Evolutionary conservation across 306 rosid genomes (phyloP), one percentile per base, ranked within the genome.

Genomic region (Mimosa pudica): DNA sequence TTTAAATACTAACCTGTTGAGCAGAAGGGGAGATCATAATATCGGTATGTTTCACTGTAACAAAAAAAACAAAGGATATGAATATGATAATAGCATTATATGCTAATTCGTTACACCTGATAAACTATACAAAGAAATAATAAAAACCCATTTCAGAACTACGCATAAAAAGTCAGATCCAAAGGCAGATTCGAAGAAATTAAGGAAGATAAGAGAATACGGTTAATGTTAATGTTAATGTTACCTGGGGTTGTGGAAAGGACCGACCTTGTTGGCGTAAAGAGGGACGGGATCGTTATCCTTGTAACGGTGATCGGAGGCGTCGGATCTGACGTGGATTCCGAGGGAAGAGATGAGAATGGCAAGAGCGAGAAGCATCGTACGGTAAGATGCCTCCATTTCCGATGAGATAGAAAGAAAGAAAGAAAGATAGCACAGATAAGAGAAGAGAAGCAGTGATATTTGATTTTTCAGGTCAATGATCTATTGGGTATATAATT

Each of bases 31-130:
- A 90, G 92, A 89, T 90, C 97, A 73, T 86, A 88, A 76, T 86
- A 90, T 10, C 97, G 95, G 84, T 92, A 90, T 7, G 97, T 92
- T 83, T 92, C 97, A 73, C 97, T 92, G 95, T n/a, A 89, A 79
- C 66, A 77, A 76, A 78, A 38, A 11, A 10, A 76, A 68, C 16
- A 7, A 41, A 11, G 13, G 10, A 10, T 0, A 10, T 9, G 57
- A 70, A 20, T 24, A 61, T 3, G 14, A 77, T 4, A 2, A 62
- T 20, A 18, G 42, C 38, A 58, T 74, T 10, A 24, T 41, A 58
- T 42, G 16, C 33, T 4, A n/a, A 20, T 38, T 57, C 77, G 18
- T 36, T 42, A n/a, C 6, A n/a, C 12, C 52, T 10, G 41, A 1
- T 44, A 44, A 75, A 24, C 57, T 42, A 41, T 57, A 13, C 7